Conservation (phyloP, 2,329 filamentous ascomycete species). For the Cladophialophora chaetospira region DNA sequence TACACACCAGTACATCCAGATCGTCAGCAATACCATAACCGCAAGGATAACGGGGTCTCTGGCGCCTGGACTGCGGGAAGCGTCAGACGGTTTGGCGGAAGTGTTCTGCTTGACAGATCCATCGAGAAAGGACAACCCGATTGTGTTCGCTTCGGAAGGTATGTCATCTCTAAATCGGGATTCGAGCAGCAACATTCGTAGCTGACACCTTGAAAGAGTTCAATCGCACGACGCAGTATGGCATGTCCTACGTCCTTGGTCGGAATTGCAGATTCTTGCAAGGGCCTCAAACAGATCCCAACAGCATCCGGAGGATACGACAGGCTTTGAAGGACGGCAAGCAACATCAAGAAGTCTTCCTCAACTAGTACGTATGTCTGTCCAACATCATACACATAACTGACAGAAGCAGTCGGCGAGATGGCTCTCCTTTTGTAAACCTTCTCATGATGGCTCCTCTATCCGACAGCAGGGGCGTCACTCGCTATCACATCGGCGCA, state of each 20-base stretch:
- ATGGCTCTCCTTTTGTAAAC: constrained; percentile 77
- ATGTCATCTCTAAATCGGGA: constrained; percentile 19
- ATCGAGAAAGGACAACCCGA: constrained; percentile 71
- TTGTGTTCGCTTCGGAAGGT: constrained; percentile 77
- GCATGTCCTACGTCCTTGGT: constrained; percentile 70
- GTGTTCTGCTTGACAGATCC: constrained; percentile 78
- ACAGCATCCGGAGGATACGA: constrained; percentile 63
- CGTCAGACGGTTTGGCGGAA: constrained; percentile 74
- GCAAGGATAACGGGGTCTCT: constrained; percentile 68
- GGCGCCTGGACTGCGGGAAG: constrained; percentile 63
- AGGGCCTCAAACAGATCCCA: constrained; percentile 68
- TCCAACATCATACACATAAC: neutral
- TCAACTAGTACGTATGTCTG: constrained; percentile 64
- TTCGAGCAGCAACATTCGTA: neutral
- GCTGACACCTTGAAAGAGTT: constrained; percentile 57
- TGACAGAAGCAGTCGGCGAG: constrained; percentile 57
- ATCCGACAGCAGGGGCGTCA: constrained; percentile 65
- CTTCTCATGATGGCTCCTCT: constrained; percentile 73
- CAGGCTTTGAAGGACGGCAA: constrained; percentile 64
- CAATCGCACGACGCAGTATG: constrained; percentile 73
- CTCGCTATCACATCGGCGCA: constrained; percentile 71
- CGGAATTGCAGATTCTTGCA: constrained; percentile 79
- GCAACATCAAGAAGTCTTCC: constrained; percentile 71
- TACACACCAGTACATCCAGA: constrained; percentile 67
- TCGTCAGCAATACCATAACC: constrained; percentile 69